Evolutionary conservation across 2,329 filamentous ascomycete species (phyloP), one percentile per base, ranked within the genome.

Genomic region (Beauveria scarabaeidicola): DNA sequence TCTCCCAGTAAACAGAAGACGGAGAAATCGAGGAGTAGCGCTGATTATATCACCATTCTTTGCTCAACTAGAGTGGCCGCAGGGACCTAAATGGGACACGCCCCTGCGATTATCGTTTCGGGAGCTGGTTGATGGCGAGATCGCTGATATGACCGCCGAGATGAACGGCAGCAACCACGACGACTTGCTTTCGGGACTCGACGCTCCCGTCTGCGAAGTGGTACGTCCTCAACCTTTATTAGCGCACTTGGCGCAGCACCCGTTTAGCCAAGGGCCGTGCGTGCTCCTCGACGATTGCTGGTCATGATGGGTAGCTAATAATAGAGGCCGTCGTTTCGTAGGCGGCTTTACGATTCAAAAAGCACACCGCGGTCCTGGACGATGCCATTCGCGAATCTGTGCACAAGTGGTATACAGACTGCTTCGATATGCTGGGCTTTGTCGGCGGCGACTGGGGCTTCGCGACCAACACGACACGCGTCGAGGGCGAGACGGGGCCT

Each of bases 391-490:
- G 17, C 5, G 25, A 29, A 23, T 54, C 58, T 2, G 50, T 55
- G 50, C 51, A 60, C 44, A 54, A 55, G 44, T 17, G 25, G 51
- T 50, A 60, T 44, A 54, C 43, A 6, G 58, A 50, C 51, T 54
- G 58, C 58, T 53, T 38, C 32, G 25, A 50, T 5, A 50, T 48
- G 43, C 27, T 48, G 21, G 58, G 58, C 41, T 60, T 60, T 15
- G 58, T 60, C 43, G 51, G 41, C n/a, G 58, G 58, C 23, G 58
- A 50, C 51, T 50, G 43, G 58, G 58, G 58, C 10, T 50, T 47
- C 13, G 58, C 50, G 21, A 41, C 41, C 10, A 55, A 54, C 51
- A 55, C 58, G 21, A 50, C 41, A 11, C 52, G 23, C 7, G 32
- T 40, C 11, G 9, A 50, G 5, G 51, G 43, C 23, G 44, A 51